Percentiles rank a stretch among this genome's conserved stretches.
Conservation (phyloP, 2,329 filamentous ascomycete species). For the Colletotrichum trifolii region DNA sequence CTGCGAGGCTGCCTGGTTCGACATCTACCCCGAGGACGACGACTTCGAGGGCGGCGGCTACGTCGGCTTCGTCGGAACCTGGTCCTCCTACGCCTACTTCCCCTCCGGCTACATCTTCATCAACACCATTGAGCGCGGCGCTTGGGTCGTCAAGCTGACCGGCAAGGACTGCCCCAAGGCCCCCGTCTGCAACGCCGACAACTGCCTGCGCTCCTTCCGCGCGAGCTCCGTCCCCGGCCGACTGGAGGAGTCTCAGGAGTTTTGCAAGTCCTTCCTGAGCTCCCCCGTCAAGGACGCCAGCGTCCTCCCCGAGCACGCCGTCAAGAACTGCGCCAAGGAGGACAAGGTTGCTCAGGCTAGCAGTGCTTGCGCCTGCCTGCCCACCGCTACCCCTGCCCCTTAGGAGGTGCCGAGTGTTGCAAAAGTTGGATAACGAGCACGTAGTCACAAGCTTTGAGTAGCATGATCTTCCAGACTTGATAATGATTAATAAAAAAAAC, state of each 20-base stretch:
- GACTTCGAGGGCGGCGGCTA: slow-evolving; percentile 38
- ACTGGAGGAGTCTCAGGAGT: slow-evolving; percentile 37
- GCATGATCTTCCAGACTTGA: too few relatives aligned
- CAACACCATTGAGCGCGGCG: slow-evolving; percentile 40
- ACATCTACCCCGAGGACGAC: slow-evolving; percentile 53
- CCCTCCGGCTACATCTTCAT: slow-evolving; percentile 39
- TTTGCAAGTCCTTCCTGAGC: slow-evolving; percentile 38
- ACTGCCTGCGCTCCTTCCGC: slow-evolving; percentile 39
- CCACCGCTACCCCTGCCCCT: slow-evolving; percentile 37
- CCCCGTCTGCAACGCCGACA: slow-evolving; percentile 39
- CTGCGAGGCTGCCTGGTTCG: slow-evolving; percentile 57
- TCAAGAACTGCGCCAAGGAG: slow-evolving; percentile 37
- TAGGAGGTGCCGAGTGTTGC: not conserved
- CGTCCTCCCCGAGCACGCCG: slow-evolving; percentile 38
- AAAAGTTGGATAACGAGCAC: too few relatives aligned
- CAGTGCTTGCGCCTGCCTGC: slow-evolving; percentile 40
- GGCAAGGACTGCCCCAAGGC: slow-evolving; percentile 35
- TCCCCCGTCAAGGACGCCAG: slow-evolving; percentile 36
- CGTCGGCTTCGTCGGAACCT: slow-evolving; percentile 37
- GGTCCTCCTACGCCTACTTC: slow-evolving; percentile 40
- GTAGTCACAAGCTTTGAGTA: too few relatives aligned
- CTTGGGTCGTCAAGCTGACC: slow-evolving; percentile 40
- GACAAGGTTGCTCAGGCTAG: slow-evolving; percentile 39
- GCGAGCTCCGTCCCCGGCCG: slow-evolving; percentile 35
- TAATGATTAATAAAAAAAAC: too few relatives aligned